Base-by-base conservation (phyloP, 768 basidiomycete genomes). In the Phaffia tasmanica region DNA sequence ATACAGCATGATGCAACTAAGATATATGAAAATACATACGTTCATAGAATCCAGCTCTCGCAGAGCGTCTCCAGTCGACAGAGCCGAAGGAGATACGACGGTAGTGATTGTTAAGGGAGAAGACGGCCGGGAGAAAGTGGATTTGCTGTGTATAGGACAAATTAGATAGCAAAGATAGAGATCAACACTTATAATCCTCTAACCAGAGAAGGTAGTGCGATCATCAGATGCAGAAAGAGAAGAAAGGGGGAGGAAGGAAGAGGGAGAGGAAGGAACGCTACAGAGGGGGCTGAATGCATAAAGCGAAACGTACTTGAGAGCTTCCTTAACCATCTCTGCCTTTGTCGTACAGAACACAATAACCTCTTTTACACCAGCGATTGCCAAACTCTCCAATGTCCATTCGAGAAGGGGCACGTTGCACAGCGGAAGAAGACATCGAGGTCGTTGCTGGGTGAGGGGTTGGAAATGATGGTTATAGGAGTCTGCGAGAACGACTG, bases 301-400 rank as follows among this genome's bases (percentile, higher is more conserved):
- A 16, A 23, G n/a, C 15, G 15, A 4, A 54, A 29, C 53, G n/a
- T 30, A 94, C 94, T 81, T 83, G 73, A 97, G 88, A 65, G 86
- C 88, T 18, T 82, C 80, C 74, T 89, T 87, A 72, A 97, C 85
- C 72, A 86, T 85, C 60, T 87, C 85, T 11, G 89, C 84, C 76
- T 94, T 88, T 59, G 90, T 93, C 68, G 89, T 84, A 75, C 92
- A 93, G 72, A 98, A 85, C 56, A 99, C 87, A 75, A 95, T 94
- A 67, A 95, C 88, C 77, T 97, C 89, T 75, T 93, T 89, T 47
- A 99, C 91, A 63, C 91, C 91, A 46, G 91, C 89, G n/a, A 95
- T 80, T 32, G 89, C 85, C 47, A 99, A 83, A 75, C 87, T 87
- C 75, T 99, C 95, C 68, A 98, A 86, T 3, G 95, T 97, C 92